phyloP scores from a whole-genome alignment of 2,329 filamentous ascomycete genomes.

The Ophiosphaerella herpotricha region DNA sequence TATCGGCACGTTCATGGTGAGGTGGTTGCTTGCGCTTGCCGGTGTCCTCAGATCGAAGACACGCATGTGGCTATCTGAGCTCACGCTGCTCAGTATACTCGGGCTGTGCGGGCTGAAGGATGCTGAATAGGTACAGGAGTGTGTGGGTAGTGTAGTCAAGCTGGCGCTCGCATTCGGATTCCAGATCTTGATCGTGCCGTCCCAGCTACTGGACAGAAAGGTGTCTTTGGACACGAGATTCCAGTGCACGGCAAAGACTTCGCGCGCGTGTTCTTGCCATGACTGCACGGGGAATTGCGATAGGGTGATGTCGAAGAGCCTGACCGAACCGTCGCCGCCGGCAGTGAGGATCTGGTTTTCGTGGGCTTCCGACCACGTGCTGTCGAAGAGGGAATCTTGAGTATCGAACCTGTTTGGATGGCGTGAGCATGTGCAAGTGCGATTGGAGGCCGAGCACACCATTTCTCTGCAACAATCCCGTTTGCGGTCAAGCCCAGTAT shows the following conservation, averaged over 20 bases:
- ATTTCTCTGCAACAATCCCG: conserved; percentile 84
- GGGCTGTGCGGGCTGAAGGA: conserved; percentile 88
- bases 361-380: conserved; percentile 93
- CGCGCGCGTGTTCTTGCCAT: conserved; percentile 91
- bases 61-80: conserved; percentile 84
- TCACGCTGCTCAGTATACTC: conserved; percentile 82
- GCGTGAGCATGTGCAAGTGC: conserved; percentile 14
- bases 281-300: conserved; percentile 85
- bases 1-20: conserved; percentile 80
- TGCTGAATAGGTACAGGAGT: conserved; percentile 93
- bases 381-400: conserved; percentile 94
- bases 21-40: conserved; percentile 82
- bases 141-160: conserved; percentile 83
- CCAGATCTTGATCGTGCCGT: conserved; percentile 96
- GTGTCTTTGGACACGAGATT: conserved; percentile 88
- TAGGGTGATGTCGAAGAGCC: conserved; percentile 85
- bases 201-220: conserved; percentile 92
- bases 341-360: conserved; percentile 91
- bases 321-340: conserved; percentile 90
- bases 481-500: conserved; percentile 80
- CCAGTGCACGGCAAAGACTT: conserved; percentile 92
- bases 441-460: conserved; percentile 51
- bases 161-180: conserved; percentile 76
- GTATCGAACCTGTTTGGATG: conserved; percentile 79
- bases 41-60: conserved; percentile 92